These are phyloP conservation scores for Somion occarium DNA, from an alignment of 1,284 basidiomycete genomes.

Conservation along the genomic window DNA sequence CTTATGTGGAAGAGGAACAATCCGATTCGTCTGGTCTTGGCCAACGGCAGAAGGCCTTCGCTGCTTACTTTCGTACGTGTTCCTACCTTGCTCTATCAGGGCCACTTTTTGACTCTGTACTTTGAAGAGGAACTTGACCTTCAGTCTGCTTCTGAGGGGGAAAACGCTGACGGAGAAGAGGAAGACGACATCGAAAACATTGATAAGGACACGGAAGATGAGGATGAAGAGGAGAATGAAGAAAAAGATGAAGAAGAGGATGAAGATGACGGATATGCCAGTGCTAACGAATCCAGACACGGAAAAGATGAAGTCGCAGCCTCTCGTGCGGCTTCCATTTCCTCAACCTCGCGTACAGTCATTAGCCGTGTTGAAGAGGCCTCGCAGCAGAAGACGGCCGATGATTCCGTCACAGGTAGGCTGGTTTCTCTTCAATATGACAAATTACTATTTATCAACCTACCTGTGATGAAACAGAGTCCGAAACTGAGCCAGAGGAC, in stretches of 20 bases:
- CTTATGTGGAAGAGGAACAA: neutral
- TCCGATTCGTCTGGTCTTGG: neutral
- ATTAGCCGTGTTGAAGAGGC: neutral
- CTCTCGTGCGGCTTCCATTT: neutral
- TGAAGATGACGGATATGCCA: neutral
- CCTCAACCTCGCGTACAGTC: neutral
- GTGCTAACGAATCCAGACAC: neutral
- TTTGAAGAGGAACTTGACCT: conserved; percentile 17
- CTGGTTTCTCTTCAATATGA: neutral
- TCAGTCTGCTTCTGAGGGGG: conserved; percentile 16
- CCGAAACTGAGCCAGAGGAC: conserved; percentile 6
- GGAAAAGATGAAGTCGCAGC: neutral
- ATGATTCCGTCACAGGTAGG: conserved; percentile 4
- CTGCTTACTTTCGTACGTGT: neutral
- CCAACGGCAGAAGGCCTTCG: conserved; percentile 3
- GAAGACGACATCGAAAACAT: conserved; percentile 10
- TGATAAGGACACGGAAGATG: neutral
- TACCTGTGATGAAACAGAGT: conserved; percentile 4
- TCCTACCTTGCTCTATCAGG: neutral
- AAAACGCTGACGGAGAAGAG: conserved; percentile 12
- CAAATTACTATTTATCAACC: conserved; percentile 3
- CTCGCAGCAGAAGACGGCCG: too few species aligned
- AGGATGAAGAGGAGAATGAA: conserved; percentile 11
- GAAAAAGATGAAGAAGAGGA: conserved; percentile 11
- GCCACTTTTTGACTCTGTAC: neutral